Percentiles rank a stretch among this genome's conserved stretches.
phyloP scores from a whole-genome alignment of 495 filamentous ascomycete species.

The Penicillium turbatum region DNA sequence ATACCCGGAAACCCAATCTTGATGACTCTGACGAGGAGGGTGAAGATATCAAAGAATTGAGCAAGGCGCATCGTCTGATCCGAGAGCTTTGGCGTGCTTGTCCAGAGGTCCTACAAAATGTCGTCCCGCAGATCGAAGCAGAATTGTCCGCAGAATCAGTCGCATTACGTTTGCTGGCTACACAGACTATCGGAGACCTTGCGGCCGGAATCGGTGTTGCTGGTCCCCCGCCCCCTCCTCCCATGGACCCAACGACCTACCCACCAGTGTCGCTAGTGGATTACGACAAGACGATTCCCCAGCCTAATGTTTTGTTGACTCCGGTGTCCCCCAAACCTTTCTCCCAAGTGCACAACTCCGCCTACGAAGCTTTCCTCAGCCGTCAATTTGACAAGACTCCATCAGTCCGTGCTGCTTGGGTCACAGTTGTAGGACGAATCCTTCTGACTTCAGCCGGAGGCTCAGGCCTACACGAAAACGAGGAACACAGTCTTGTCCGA shows the following conservation, averaged over 20 bases:
- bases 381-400: slow-evolving; percentile 80
- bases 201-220: slow-evolving; percentile 86
- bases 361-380: slow-evolving; percentile 77
- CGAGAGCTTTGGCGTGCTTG: slow-evolving; percentile 93
- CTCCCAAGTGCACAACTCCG: slow-evolving; percentile 66
- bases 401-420: slow-evolving; percentile 78
- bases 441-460: slow-evolving; percentile 78
- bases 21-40: slow-evolving; percentile 78
- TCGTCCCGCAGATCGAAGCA: slow-evolving; percentile 89
- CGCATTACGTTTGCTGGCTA: slow-evolving; percentile 78
- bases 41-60: slow-evolving; percentile 78
- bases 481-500: slow-evolving; percentile 67
- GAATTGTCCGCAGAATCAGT: slow-evolving; percentile 88
- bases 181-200: slow-evolving; percentile 92
- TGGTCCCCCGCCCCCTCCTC: slow-evolving; percentile 67
- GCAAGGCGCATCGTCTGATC: slow-evolving; percentile 83
- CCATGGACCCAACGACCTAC: slow-evolving; percentile 74
- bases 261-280: slow-evolving; percentile 67
- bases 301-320: slow-evolving; percentile 65
- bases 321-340: slow-evolving; percentile 82
- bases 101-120: slow-evolving; percentile 82
- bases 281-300: slow-evolving; percentile 44
- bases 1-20: slow-evolving; percentile 45
- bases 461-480: slow-evolving; percentile 71
- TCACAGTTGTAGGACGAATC: slow-evolving; percentile 77